These are phyloP conservation scores for Perkinsus marinus DNA, from an alignment of 169 alveolate species.

Conservation along the genomic window DNA sequence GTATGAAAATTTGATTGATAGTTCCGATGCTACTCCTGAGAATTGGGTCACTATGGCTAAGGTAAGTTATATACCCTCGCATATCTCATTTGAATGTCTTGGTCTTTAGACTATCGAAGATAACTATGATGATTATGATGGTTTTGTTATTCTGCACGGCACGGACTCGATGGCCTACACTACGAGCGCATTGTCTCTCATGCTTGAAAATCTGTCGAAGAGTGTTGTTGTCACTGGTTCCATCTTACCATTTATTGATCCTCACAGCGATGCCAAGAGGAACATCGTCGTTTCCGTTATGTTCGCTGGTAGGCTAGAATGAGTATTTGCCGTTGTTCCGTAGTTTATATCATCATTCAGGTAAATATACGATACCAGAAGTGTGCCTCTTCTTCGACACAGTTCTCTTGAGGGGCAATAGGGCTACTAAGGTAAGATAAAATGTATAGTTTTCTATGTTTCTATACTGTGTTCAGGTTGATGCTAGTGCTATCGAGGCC, in stretches of 20 bases:
- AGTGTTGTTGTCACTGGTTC: constrained; percentile 64
- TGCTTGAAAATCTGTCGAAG: constrained; percentile 50
- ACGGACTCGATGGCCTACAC: constrained; percentile 76
- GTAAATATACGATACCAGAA: constrained; percentile 54
- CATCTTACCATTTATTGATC: constrained; percentile 43
- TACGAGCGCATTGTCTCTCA: constrained; percentile 54
- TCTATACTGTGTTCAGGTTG: background rate
- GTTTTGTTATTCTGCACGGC: constrained; percentile 62
- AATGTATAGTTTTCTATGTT: too few relatives aligned
- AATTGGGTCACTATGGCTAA: constrained; percentile 42
- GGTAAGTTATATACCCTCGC: background rate
- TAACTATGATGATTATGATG: constrained; percentile 48
- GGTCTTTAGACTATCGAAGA: constrained; percentile 21
- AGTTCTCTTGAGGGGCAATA: constrained; percentile 49
- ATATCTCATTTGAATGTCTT: background rate
- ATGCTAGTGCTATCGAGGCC: background rate
- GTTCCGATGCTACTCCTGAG: constrained; percentile 13
- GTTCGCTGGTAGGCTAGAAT: background rate
- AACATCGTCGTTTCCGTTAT: constrained; percentile 41
- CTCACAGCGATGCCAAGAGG: constrained; percentile 52
- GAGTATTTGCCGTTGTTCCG: background rate
- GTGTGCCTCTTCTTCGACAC: constrained; percentile 50
- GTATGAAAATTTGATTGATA: constrained; percentile 21
- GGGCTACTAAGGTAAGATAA: constrained; percentile 29
- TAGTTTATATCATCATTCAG: constrained; percentile 37